phyloP scores from a whole-genome alignment of 805 yeast species.

The Candida patagonica region DNA sequence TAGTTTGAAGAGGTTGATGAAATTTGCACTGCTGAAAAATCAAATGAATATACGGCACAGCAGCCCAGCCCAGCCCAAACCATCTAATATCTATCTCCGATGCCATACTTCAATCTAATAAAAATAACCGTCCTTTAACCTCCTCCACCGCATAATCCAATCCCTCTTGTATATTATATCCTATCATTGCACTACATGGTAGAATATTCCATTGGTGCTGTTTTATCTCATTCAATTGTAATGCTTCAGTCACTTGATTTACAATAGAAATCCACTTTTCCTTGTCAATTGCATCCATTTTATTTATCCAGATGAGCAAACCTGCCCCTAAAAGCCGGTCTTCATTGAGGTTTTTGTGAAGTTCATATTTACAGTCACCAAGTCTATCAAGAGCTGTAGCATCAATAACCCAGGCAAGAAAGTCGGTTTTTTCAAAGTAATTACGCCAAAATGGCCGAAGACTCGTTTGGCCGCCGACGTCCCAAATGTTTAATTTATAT shows the following conservation, averaged over 20 bases:
- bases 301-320: constrained; percentile 63
- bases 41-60: too few relatives aligned
- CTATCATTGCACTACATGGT: constrained; percentile 42
- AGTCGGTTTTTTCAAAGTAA: constrained; percentile 76
- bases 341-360: constrained; percentile 51
- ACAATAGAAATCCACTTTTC: constrained; percentile 4
- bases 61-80: too few relatives aligned
- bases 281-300: constrained; percentile 46
- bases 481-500: constrained; percentile 42
- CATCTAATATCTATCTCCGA: too few relatives aligned
- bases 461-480: constrained; percentile 83
- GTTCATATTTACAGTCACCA: constrained; percentile 54
- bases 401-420: constrained; percentile 82
- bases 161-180: constrained; percentile 32
- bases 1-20: too few relatives aligned
- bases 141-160: constrained; percentile 38
- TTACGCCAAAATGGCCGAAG: constrained; percentile 88
- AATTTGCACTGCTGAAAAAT: too few relatives aligned
- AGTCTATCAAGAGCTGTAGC: constrained; percentile 50
- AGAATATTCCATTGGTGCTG: constrained; percentile 34
- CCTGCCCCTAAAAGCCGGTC: constrained; percentile 64
- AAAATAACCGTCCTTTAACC: constrained; percentile 32
- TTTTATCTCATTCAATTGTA: constrained; percentile 29
- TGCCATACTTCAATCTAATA: constrained; percentile 26
- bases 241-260: constrained; percentile 8